Base-by-base conservation (phyloP, 108 stramenopile species). In the Nannochloropsis gaditana region DNA sequence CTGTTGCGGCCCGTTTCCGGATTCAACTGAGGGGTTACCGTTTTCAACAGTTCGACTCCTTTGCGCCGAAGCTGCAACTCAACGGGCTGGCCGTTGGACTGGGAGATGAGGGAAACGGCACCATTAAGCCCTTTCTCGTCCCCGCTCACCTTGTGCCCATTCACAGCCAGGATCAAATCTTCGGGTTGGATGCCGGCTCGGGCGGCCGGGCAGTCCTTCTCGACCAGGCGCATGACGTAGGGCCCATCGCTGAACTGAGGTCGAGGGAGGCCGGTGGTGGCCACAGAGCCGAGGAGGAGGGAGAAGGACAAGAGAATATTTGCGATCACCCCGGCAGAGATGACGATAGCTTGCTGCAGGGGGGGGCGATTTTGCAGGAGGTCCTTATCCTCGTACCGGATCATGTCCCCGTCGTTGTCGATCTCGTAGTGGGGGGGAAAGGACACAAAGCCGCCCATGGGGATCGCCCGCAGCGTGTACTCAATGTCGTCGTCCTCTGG, bases 371-470 rank as follows among this genome's bases (percentile, higher is more conserved):
- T 42, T 17, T 5, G n/a, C 15, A 31, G 47, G 11, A 50, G 47
- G 47, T 50, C 47, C 47, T 50, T 50, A 1, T 50, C 47, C 15
- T 50, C 47, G 15, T 50, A 50, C 47, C 47, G 10, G 47, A 50
- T 50, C 47, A 87, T 42, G 0, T 80, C 80, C 44, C 87, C 87
- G 42, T 87, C 87, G n/a, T 31, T 44, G 11, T 82, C 87, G 43
- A 44, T 42, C 11, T 84, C 84, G 45, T 81, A 87, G 87, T 87
- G 83, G 59, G 80, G 80, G n/a, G 87, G 87, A 44, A 87, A 87
- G 44, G 83, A 84, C 47, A 87, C 87, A 84, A 84, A 87, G 11
- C 87, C 87, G 15, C 87, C 87, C 84, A 87, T 80, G 2, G 87
- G 87, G 80, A 87, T 81, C 9, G 80, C 84, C 11, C 87, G 80